Conservation (phyloP, 148 eudicot genomes). For the Fagopyrum esculentum region DNA sequence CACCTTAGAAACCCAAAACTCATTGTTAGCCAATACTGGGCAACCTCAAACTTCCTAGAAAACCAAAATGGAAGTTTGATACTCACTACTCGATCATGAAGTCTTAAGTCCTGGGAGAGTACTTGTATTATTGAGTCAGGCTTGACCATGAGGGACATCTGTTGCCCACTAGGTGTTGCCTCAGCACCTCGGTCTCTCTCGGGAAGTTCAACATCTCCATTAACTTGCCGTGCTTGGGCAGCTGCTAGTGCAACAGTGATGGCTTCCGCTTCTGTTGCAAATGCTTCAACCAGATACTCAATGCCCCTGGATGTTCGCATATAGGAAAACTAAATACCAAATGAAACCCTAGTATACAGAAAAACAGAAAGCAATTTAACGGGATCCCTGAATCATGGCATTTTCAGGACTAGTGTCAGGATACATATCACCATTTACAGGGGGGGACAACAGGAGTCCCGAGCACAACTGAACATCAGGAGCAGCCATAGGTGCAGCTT, state of each 20-base stretch:
- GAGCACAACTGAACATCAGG: slow-evolving; percentile 83
- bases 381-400: slow-evolving; percentile 68
- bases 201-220: slow-evolving; percentile 90
- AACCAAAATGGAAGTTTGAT: slow-evolving; percentile 7
- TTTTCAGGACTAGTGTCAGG: slow-evolving; percentile 92
- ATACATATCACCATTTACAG: slow-evolving; percentile 91
- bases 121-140: slow-evolving; percentile 69
- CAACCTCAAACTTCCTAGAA: neutral
- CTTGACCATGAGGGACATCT: slow-evolving; percentile 60
- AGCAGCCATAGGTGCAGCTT: slow-evolving; percentile 36
- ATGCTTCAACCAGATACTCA: slow-evolving; percentile 90
- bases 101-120: slow-evolving; percentile 77
- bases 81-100: slow-evolving; percentile 96
- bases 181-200: slow-evolving; percentile 96
- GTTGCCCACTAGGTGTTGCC: slow-evolving; percentile 94
- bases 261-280: slow-evolving; percentile 98
- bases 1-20: slow-evolving; percentile 41
- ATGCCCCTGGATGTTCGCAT: slow-evolving; percentile 35
- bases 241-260: slow-evolving; percentile 89
- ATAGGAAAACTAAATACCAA: neutral
- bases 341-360: slow-evolving; percentile 6
- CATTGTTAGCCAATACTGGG: slow-evolving; percentile 6
- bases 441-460: slow-evolving; percentile 95
- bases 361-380: slow-evolving; percentile 36
- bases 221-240: slow-evolving; percentile 88